Base-by-base conservation (phyloP, 1,284 basidiomycete genomes). In the Pseudozyma flocculosa region DNA sequence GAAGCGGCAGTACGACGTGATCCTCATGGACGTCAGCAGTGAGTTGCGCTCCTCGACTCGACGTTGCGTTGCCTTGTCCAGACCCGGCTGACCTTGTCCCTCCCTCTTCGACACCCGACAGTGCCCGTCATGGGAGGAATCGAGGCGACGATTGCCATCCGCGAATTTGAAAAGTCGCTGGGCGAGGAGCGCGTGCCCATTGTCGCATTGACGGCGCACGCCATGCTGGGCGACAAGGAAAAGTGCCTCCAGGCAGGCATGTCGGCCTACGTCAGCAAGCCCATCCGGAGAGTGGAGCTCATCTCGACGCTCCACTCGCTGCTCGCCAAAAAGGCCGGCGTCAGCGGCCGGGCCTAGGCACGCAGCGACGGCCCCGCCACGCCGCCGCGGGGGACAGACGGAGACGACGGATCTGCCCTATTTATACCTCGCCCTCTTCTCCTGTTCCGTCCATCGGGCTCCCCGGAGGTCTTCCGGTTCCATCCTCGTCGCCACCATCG, bases 151-250 rank as follows among this genome's bases (percentile, higher is more conserved):
- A 89, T 90, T 61, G 90, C 85, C 50, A 84, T 84, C 47, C 79
- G 83, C 41, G 78, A 81, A 45, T 92, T 88, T 78, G 95, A 98
- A 81, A 83, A 84, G 72, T 83, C 87, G 58, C 85, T 86, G 58
- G 84, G 85, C 21, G 82, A 91, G 37, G 80, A 85, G 23, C 83
- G 86, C 9, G 91, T 88, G 11, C 94, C 95, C 0, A 98, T 98
- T 71, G 92, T 98, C 68, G 94, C 94, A 0, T 82, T 99, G 32
- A 96, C 93, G 0, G 90, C 90, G 13, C 89, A 91, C 80, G 89
- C 89, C 59, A 78, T 78, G 75, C 54, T 76, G 39, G 75, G 75
- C 26, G 75, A 78, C 45, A 76, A 76, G 50, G 72, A 75, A 36
- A 75, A 73, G 46, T 75, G 73, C 51, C 54, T 75, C 18, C 65